Evolutionary conservation across 1,284 basidiomycete species (phyloP), one percentile per base, ranked within the genome.

Genomic region (Rhodotorula sp.): DNA sequence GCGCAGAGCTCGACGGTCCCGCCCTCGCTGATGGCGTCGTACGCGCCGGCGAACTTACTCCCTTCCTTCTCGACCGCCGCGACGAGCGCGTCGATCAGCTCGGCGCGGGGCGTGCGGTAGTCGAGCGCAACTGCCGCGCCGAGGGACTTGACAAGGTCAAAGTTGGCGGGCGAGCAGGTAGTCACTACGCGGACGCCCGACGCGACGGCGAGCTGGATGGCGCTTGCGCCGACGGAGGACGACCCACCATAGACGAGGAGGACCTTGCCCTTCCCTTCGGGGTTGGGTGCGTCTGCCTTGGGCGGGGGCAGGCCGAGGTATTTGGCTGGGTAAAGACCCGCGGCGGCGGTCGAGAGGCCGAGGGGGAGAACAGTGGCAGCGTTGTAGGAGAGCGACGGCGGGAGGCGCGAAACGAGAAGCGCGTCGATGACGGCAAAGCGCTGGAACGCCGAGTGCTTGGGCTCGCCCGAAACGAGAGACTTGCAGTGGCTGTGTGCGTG

Each of bases 161-260:
- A 71, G 66, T 77, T 76, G 22, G 70, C 62, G 6, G 73, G 71
- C 27, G 74, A 76, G 54, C 67, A 71, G n/a, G 76, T 77, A 27
- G 71, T 48, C 6, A 75, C 67, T 25, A 74, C 70, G 22, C 61
- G 61, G 54, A 71, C 51, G 25, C 76, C 76, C 22, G 76, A 71
- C 10, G 63, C 67, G 29, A 48, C 68, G 7, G 78, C 78, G 32
- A 82, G 78, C 73, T 82, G 81, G 48, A 79, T 73, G 1, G 78
- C 80, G 56, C 77, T 78, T 25, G 74, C 64, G 32, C 81, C 81
- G 64, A 81, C 80, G 9, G 78, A 78, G 4, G 79, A 76, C 48
- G 76, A 75, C 1, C 78, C 81, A 36, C 81, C 81, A 76, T 80
- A 81, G 1, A 82, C 69, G 37, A 82, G 70, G 53, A 81, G 64